phyloP scores from a whole-genome alignment of 2,329 filamentous ascomycete species.

The Lizonia empirigonia region DNA sequence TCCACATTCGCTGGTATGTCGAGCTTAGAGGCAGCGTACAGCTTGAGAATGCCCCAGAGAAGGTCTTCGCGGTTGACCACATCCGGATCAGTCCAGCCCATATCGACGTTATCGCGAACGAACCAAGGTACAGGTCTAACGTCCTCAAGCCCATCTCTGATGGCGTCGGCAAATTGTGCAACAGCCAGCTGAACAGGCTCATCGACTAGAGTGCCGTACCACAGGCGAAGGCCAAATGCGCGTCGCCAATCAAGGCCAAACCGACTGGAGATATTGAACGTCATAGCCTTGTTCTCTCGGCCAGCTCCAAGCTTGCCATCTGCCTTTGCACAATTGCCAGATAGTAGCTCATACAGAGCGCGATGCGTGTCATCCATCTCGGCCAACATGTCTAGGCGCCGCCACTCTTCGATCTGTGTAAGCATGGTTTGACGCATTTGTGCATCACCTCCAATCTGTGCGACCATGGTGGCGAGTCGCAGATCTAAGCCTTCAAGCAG shows the following conservation, averaged over 20 bases:
- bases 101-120: slow-evolving; percentile 62
- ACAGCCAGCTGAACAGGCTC: slow-evolving; percentile 77
- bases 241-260: slow-evolving; percentile 94
- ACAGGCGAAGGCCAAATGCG: slow-evolving; percentile 86
- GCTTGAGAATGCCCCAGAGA: slow-evolving; percentile 83
- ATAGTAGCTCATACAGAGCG: slow-evolving; percentile 85
- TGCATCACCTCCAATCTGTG: slow-evolving; percentile 79
- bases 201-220: slow-evolving; percentile 76
- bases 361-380: slow-evolving; percentile 86
- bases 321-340: slow-evolving; percentile 84
- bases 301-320: slow-evolving; percentile 75
- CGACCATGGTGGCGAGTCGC: slow-evolving; percentile 80
- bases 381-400: slow-evolving; percentile 78
- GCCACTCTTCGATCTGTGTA: slow-evolving; percentile 83
- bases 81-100: slow-evolving; percentile 66
- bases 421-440: slow-evolving; percentile 74
- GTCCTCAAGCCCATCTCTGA: slow-evolving; percentile 71
- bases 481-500: slow-evolving; percentile 78
- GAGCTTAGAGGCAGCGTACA: slow-evolving; percentile 69
- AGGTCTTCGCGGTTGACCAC: slow-evolving; percentile 72
- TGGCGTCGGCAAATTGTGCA: slow-evolving; percentile 72
- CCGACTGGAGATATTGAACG: slow-evolving; percentile 80
- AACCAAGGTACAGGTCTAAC: slow-evolving; percentile 76
- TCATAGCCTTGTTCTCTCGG: slow-evolving; percentile 77
- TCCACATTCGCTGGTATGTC: slow-evolving; percentile 60